These are phyloP conservation scores for Pugionium dolabratum DNA, from an alignment of 345 rosid genomes.

Conservation along the genomic window DNA sequence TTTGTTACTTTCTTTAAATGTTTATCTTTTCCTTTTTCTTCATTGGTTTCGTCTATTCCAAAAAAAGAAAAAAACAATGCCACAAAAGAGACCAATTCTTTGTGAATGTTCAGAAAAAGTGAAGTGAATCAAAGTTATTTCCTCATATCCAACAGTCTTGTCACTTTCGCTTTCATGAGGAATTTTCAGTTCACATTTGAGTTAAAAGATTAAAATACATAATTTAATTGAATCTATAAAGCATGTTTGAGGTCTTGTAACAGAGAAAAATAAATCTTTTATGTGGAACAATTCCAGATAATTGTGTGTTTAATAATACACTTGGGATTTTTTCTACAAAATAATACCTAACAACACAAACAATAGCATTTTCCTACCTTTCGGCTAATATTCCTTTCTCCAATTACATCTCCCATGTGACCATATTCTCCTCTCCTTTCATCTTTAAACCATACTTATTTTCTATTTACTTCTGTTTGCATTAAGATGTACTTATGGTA, in stretches of 20 bases:
- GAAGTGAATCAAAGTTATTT: background rate
- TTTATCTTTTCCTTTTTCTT: background rate
- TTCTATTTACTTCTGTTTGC: background rate
- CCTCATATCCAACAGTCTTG: background rate
- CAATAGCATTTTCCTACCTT: conserved; percentile 2
- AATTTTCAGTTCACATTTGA: background rate
- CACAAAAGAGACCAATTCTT: background rate
- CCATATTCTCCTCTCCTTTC: background rate
- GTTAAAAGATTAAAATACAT: too few species aligned
- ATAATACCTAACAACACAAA: background rate
- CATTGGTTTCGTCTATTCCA: background rate
- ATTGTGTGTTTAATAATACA: too few species aligned
- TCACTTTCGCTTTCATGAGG: too few species aligned
- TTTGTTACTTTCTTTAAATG: background rate
- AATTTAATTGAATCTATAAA: too few species aligned
- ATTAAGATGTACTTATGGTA: background rate
- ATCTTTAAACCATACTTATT: background rate
- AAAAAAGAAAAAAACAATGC: background rate
- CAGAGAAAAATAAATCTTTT: too few species aligned
- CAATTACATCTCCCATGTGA: conserved; percentile 7
- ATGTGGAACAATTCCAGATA: too few species aligned
- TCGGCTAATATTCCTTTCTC: background rate
- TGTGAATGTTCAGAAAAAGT: too few species aligned
- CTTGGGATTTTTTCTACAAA: background rate
- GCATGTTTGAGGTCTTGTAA: too few species aligned